Evolutionary conservation across 2,329 filamentous ascomycete genomes (phyloP), one percentile per base, ranked within the genome.

Genomic region (Colletotrichum magnum): DNA sequence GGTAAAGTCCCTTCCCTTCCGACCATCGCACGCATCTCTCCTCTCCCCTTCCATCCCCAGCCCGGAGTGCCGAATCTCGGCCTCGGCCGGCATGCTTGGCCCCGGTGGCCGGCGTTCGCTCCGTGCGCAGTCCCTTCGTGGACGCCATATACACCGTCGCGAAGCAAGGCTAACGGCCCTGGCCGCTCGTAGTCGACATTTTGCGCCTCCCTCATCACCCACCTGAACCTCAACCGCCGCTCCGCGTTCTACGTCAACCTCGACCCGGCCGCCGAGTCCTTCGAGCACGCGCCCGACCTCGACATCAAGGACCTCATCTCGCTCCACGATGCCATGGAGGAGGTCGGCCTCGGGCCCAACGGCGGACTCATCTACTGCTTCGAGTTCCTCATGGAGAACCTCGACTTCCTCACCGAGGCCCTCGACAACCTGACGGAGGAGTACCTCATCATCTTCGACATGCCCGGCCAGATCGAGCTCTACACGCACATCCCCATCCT

Each of bases 231-330:
- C 78, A 95, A 94, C 81, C 93, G 94, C 64, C 93, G 95, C n/a
- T 97, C 94, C 58, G 93, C 93, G 81, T 97, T 97, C 87, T 99
- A 98, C 83, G 92, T 99, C 79, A 99, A 99, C 83, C 94, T 99
- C 76, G 96, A 99, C 80, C 96, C 96, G 6, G 96, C 96, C 65
- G 96, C 96, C 78, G 95, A 98, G 82, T 88, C 91, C 57, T 98
- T 99, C 81, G 91, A 92, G 77, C 97, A 97, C 83, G 87, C 93
- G 74, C 96, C 95, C 24, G 95, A 97, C 79, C 90, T 97, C 76
- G 95, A 98, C 81, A 98, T 98, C 86, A 95, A 94, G 80, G 94
- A 98, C 75, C 89, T 98, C 72, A 97, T 98, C 81, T 94, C 92
- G 13, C 90, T 98, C 71, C 92, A 96, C 77, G 95, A 98, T 87